These are phyloP conservation scores for Euryodendron excelsum DNA, from an alignment of 148 eudicot genomes.

Conservation along the genomic window DNA sequence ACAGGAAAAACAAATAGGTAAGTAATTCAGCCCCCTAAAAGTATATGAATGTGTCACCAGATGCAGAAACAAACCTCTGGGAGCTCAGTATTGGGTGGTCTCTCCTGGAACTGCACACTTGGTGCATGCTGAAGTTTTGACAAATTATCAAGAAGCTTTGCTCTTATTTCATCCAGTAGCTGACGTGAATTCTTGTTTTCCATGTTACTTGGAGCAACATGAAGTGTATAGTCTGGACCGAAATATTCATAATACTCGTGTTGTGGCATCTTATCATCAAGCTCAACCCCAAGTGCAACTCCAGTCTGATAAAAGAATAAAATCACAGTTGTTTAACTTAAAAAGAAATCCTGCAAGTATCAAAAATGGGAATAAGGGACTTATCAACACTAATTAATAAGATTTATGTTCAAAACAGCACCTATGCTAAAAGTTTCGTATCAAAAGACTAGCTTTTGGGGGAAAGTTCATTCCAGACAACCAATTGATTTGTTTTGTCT, in stretches of 20 bases:
- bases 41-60: conserved; percentile 5
- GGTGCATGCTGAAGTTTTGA: conserved; percentile 88
- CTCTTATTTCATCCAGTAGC: conserved; percentile 64
- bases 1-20: neutral
- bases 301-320: conserved; percentile 57
- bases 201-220: conserved; percentile 94
- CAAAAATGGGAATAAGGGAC: neutral
- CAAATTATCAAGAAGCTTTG: conserved; percentile 76
- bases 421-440: neutral
- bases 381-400: neutral
- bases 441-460: too few relatives aligned
- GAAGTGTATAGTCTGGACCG: conserved; percentile 88
- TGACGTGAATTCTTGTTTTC: conserved; percentile 77
- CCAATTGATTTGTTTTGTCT: neutral
- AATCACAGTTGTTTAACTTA: conserved; percentile 12
- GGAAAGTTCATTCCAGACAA: too few relatives aligned
- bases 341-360: neutral
- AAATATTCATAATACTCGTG: conserved; percentile 85
- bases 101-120: conserved; percentile 86
- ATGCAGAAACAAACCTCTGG: conserved; percentile 56
- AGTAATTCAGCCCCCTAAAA: neutral
- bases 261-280: conserved; percentile 83
- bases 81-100: conserved; percentile 73
- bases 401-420: neutral
- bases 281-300: conserved; percentile 80